A percentile compares a stretch with the other conserved stretches of the same genome.
phyloP scores from a whole-genome alignment of 352 stramenopile species.

The Blastocystis sp. region DNA sequence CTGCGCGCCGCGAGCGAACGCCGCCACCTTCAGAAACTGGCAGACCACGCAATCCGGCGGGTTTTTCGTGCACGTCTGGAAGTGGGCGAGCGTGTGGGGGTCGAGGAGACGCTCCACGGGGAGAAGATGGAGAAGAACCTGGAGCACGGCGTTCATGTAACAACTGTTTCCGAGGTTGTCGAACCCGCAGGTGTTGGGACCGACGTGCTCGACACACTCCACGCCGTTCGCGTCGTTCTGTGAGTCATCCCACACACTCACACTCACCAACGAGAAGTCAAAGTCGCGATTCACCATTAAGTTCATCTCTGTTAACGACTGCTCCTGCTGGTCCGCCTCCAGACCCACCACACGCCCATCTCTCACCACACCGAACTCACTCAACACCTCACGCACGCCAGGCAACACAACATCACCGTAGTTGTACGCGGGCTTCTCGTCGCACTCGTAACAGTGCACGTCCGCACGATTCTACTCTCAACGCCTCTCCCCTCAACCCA shows the following conservation, averaged over 20 bases:
- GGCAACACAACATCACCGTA: constrained; percentile 35
- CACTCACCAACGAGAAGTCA: constrained; percentile 87
- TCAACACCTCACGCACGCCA: not conserved
- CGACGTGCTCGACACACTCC: constrained; percentile 87
- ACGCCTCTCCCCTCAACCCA: not conserved
- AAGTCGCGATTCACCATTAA: constrained; percentile 95
- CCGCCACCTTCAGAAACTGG: constrained; percentile 75
- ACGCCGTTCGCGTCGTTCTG: constrained; percentile 92
- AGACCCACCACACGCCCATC: constrained; percentile 90
- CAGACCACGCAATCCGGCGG: constrained; percentile 72
- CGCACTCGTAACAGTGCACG: constrained; percentile 48
- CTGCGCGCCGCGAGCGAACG: not conserved
- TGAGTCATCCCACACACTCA: not conserved
- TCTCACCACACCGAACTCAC: constrained; percentile 74
- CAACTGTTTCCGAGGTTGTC: constrained; percentile 99
- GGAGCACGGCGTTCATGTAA: constrained; percentile 97
- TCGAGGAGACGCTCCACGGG: constrained; percentile 19
- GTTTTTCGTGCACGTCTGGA: constrained; percentile 19
- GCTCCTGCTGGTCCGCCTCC: constrained; percentile 94
- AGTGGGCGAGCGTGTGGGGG: not conserved
- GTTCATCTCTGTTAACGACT: constrained; percentile 96
- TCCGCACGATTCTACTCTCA: constrained; percentile 1
- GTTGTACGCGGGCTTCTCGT: constrained; percentile 14
- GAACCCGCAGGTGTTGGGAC: constrained; percentile 90
- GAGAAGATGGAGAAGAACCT: constrained; percentile 83